phyloP scores from a whole-genome alignment of 306 rosid species.

The Ziziphus jujuba region DNA sequence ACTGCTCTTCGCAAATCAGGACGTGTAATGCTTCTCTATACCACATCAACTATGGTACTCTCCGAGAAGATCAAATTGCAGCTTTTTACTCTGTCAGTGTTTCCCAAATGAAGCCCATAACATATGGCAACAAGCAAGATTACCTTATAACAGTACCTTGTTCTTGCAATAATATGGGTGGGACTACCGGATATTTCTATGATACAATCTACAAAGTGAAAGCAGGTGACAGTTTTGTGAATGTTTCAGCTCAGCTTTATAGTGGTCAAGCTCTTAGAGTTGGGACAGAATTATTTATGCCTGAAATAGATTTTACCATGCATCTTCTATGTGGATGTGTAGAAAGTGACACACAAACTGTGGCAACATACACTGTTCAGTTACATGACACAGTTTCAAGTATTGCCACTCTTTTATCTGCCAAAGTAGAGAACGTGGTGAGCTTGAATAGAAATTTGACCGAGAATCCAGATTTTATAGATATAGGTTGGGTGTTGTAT shows the following conservation, averaged over 20 bases:
- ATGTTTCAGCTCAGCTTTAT: conserved; percentile 30
- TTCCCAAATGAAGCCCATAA: conserved; percentile 45
- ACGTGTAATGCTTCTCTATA: conserved; percentile 65
- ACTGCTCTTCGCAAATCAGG: conserved; percentile 37
- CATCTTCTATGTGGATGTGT: conserved; percentile 75
- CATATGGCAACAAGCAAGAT: conserved; percentile 27
- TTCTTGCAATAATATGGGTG: conserved; percentile 42
- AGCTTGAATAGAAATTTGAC: conserved; percentile 39
- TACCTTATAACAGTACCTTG: conserved; percentile 66
- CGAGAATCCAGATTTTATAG: conserved; percentile 34
- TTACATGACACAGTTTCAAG: conserved; percentile 39
- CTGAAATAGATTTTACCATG: conserved; percentile 20
- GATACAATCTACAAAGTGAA: conserved; percentile 43
- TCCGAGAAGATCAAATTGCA: conserved; percentile 36
- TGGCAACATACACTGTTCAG: conserved; percentile 75
- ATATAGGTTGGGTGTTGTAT: conserved; percentile 56
- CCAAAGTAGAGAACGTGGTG: conserved; percentile 33
- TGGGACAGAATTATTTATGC: not conserved
- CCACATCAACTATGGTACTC: conserved; percentile 28
- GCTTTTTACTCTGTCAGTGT: conserved; percentile 37
- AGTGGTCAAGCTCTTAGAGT: conserved; percentile 61
- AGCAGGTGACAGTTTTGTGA: conserved; percentile 27
- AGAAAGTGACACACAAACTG: conserved; percentile 49
- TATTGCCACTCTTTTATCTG: conserved; percentile 43
- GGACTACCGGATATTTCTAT: conserved; percentile 53